Evolutionary conservation across 345 rosid genomes (phyloP).

Genomic region (Leavenworthia alabamica): DNA sequence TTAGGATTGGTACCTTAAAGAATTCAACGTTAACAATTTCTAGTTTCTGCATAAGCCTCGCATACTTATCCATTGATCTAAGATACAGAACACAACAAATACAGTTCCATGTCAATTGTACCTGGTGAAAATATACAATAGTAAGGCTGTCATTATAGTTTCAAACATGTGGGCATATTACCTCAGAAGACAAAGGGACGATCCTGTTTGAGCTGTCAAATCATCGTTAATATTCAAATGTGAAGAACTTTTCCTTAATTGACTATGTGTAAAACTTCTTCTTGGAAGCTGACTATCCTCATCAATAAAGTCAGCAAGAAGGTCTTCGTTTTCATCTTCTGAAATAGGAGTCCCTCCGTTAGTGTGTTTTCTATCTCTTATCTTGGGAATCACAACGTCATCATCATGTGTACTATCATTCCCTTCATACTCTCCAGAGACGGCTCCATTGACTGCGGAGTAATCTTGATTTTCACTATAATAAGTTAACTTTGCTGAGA

Average conservation of each 20-base stretch:
- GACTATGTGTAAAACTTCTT: conserved; percentile 56
- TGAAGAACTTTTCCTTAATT: conserved; percentile 36
- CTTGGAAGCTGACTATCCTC: conserved; percentile 99
- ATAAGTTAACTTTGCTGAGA: conserved; percentile 48
- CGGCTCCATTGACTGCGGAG: conserved; percentile 38
- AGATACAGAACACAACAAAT: conserved; percentile 27
- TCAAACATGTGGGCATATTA: conserved; percentile 25
- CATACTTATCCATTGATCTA: conserved; percentile 98
- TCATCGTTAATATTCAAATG: conserved; percentile 64
- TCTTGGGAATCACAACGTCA: conserved; percentile 36
- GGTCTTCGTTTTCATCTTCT: conserved; percentile 96
- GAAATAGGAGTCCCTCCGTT: conserved; percentile 51
- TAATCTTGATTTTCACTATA: conserved; percentile 43
- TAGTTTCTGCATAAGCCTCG: conserved; percentile 97
- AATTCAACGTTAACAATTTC: conserved; percentile 86
- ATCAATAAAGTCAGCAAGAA: conserved; percentile 92
- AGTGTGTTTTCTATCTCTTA: conserved; percentile 31
- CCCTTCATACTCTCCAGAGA: conserved; percentile 45
- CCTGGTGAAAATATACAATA: not conserved
- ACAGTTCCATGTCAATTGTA: not conserved
- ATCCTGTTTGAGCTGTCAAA: conserved; percentile 79
- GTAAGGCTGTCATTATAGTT: conserved; percentile 4
- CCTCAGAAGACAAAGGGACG: conserved; percentile 96
- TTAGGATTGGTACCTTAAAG: conserved; percentile 58
- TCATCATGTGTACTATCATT: conserved; percentile 37